Evolutionary conservation across 768 basidiomycete genomes (phyloP), one percentile per base, ranked within the genome.

Genomic region (Gymnopilus dilepis): DNA sequence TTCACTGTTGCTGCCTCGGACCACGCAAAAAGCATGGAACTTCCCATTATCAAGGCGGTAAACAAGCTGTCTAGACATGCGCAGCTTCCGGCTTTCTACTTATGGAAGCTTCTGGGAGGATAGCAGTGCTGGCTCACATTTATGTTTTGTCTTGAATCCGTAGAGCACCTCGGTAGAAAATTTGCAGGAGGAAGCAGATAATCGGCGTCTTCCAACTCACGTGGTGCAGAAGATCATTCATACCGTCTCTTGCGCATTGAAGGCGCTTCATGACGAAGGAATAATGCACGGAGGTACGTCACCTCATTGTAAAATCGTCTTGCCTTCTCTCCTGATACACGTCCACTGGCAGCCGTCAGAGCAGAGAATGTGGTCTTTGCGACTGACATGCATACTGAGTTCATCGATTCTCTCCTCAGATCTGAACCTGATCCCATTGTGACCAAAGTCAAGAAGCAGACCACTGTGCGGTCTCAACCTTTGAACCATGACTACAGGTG

Each of bases 231-330:
- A 50, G 5, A 34, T 63, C 19, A 52, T 65, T 15, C 34, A n/a
- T 24, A 52, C 21, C 6, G 56, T 59, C 21, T 41, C 56, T 42
- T n/a, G 52, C 7, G 56, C 54, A 0, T 28, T 55, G 6, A 37
- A 50, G 21, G 52, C 40, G 11, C 40, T 64, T 21, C 66, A 67
- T 28, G 34, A 19, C 7, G 60, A 30, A 45, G 45, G 52, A n/a
- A 60, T 67, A 15, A 64, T 67, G 66, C 66, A 67, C 22, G 63
- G 63, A 54, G 63, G 66, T 67, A 56, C 26, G 56, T 13, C 38
- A 33, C 30, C 21, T 6, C 38, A 9, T 33, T 19, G 15, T 12
- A 41, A n/a, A n/a, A n/a, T 21, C 15, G 19, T 28, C 12, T 57
- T 11, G 21, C 26, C 4, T 28, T 21, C 6, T 47, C 30, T 37